Percentiles rank a stretch among this genome's conserved stretches.
Evolutionary conservation across 768 basidiomycete genomes (phyloP).

Genomic region (Leccinum subtestaceum): DNA sequence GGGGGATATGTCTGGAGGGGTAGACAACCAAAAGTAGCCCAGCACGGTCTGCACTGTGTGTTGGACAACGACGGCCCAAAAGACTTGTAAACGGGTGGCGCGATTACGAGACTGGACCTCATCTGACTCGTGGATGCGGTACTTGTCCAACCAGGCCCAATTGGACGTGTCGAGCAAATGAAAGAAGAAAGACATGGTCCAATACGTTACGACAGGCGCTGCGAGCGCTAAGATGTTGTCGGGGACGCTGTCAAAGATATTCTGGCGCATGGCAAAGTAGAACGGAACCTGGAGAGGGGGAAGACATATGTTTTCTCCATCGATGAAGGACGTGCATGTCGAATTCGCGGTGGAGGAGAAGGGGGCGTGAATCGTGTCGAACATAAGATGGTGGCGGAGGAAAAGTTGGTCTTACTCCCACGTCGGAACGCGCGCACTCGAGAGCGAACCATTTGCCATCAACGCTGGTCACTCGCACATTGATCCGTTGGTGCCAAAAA

Average conservation of each 20-base stretch:
- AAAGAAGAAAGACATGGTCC: slow-evolving; percentile 78
- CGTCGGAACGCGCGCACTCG: not conserved
- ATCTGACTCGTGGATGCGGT: slow-evolving; percentile 83
- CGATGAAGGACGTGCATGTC: slow-evolving; percentile 31
- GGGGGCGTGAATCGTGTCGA: slow-evolving; percentile 10
- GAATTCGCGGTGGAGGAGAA: slow-evolving; percentile 33
- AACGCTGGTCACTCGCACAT: no score
- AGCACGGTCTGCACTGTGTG: slow-evolving; percentile 80
- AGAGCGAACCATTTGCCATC: no score
- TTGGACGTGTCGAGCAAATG: slow-evolving; percentile 74
- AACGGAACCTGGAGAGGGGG: slow-evolving; percentile 42
- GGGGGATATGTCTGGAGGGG: slow-evolving; percentile 32
- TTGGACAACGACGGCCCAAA: slow-evolving; percentile 81
- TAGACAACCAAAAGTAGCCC: slow-evolving; percentile 65
- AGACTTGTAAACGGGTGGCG: slow-evolving; percentile 67
- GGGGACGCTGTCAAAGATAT: slow-evolving; percentile 54
- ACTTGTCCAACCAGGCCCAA: slow-evolving; percentile 76
- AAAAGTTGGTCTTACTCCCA: slow-evolving; percentile 8
- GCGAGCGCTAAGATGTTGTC: slow-evolving; percentile 72
- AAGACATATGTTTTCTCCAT: slow-evolving; percentile 40
- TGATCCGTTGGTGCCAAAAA: no score
- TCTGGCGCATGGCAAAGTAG: slow-evolving; percentile 48
- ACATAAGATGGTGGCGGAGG: slow-evolving; percentile 11
- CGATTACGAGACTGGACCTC: slow-evolving; percentile 77
- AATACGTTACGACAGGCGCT: slow-evolving; percentile 80